Conservation (phyloP, 805 yeast genomes). For the Myxozyma nipponensis region DNA sequence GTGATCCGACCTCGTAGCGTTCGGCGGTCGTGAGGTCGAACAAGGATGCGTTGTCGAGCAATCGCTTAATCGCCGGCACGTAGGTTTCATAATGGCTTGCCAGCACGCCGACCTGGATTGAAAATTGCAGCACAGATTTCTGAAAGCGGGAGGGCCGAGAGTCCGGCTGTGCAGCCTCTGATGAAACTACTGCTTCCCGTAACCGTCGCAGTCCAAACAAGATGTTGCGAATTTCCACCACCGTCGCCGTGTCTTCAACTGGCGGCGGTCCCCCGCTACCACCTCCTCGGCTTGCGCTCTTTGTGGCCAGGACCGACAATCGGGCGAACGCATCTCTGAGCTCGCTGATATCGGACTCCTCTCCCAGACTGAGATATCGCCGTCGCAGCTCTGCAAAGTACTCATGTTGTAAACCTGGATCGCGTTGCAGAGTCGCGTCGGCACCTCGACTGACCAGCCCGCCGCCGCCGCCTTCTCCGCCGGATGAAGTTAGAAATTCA, state of each 20-base stretch:
- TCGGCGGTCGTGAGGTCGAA: constrained; percentile 37
- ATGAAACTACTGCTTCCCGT: constrained; percentile 51
- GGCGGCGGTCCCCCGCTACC: neutral
- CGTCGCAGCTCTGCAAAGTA: constrained; percentile 22
- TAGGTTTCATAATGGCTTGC: constrained; percentile 53
- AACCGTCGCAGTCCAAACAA: constrained; percentile 39
- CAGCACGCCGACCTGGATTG: constrained; percentile 46
- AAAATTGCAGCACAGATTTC: constrained; percentile 47
- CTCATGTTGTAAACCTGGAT: neutral
- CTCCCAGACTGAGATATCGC: constrained; percentile 13
- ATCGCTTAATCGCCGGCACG: constrained; percentile 48
- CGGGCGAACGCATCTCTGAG: constrained; percentile 14
- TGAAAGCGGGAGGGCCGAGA: constrained; percentile 40
- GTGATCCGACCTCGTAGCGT: constrained; percentile 41
- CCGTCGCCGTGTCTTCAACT: neutral
- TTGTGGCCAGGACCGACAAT: neutral
- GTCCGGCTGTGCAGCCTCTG: no score
- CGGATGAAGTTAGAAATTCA: neutral
- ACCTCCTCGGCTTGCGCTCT: neutral
- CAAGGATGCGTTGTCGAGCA: constrained; percentile 36
- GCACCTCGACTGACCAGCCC: neutral
- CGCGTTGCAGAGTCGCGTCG: neutral
- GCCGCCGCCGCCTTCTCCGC: neutral
- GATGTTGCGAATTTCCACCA: constrained; percentile 11
- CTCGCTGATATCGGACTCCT: constrained; percentile 10